A percentile compares a stretch with the other conserved stretches of the same genome.
These are phyloP conservation scores for Penicillium sp. DNA, from an alignment of 2,329 filamentous ascomycete species.

Conservation along the genomic window DNA sequence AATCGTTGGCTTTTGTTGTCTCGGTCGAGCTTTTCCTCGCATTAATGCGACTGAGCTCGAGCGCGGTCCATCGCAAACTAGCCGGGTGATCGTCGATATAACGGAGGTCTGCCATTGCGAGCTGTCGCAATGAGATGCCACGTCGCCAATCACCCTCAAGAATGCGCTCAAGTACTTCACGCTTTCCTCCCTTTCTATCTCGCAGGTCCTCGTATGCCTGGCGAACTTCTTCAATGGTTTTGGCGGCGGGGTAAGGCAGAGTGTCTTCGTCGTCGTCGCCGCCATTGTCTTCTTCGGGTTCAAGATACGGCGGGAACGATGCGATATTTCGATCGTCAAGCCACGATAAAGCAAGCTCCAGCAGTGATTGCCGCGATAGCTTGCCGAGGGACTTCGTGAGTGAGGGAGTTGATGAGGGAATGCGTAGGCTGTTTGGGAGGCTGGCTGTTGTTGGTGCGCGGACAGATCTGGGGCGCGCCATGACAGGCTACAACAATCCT, in stretches of 20 bases:
- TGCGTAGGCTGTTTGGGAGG: constrained; percentile 65
- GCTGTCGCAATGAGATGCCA: constrained; percentile 52
- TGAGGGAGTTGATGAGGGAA: constrained; percentile 60
- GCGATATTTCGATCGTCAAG: constrained; percentile 62
- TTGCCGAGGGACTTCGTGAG: constrained; percentile 64
- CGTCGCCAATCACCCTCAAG: constrained; percentile 55
- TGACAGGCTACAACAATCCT: constrained; percentile 5
- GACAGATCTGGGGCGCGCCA: constrained; percentile 33
- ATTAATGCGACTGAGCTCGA: constrained; percentile 41
- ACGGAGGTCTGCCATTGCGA: constrained; percentile 53
- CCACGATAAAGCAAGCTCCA: constrained; percentile 72
- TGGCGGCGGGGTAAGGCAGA: constrained; percentile 65
- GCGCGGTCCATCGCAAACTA: constrained; percentile 51
- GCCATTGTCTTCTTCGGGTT: constrained; percentile 45
- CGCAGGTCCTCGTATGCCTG: constrained; percentile 61
- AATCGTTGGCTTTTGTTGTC: constrained; percentile 28
- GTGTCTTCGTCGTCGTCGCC: constrained; percentile 56
- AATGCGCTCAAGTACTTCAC: constrained; percentile 54
- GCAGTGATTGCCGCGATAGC: constrained; percentile 66
- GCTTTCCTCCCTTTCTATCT: constrained; percentile 49
- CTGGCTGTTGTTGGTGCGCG: constrained; percentile 65
- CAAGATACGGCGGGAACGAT: constrained; percentile 58
- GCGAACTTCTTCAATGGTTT: constrained; percentile 62
- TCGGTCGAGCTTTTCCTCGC: constrained; percentile 8
- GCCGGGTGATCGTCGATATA: constrained; percentile 52